These are phyloP conservation scores for Sphaerulina vaccinii DNA, from an alignment of 2,329 filamentous ascomycete genomes.

Conservation along the genomic window DNA sequence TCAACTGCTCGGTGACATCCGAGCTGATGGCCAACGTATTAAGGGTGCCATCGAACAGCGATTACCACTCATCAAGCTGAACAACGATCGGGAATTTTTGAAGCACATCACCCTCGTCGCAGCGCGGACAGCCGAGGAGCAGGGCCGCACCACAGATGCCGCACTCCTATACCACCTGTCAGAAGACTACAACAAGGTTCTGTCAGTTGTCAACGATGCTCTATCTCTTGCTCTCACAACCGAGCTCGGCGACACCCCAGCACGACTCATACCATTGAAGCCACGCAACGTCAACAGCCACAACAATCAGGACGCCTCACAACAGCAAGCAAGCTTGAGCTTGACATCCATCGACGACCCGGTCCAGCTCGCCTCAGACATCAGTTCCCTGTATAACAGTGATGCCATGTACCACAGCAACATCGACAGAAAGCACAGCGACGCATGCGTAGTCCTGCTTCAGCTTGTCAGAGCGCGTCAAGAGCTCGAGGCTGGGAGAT, in stretches of 20 bases:
- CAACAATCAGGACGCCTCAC: slow-evolving; percentile 35
- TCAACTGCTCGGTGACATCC: slow-evolving; percentile 87
- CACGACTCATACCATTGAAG: slow-evolving; percentile 77
- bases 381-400: slow-evolving; percentile 61
- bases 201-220: slow-evolving; percentile 82
- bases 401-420: slow-evolving; percentile 61
- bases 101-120: slow-evolving; percentile 90
- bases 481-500: slow-evolving; percentile 58
- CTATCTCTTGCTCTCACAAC: slow-evolving; percentile 85
- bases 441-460: slow-evolving; percentile 59
- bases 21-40: slow-evolving; percentile 79
- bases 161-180: slow-evolving; percentile 93
- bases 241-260: slow-evolving; percentile 77
- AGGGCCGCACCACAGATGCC: slow-evolving; percentile 87
- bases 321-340: slow-evolving; percentile 59
- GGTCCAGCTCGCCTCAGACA: slow-evolving; percentile 60
- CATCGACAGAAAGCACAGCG: slow-evolving; percentile 58
- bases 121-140: slow-evolving; percentile 88
- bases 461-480: slow-evolving; percentile 61
- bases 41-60: slow-evolving; percentile 85
- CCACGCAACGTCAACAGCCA: slow-evolving; percentile 54
- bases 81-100: slow-evolving; percentile 79
- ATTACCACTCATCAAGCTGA: slow-evolving; percentile 74
- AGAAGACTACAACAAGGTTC: slow-evolving; percentile 92
- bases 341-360: slow-evolving; percentile 68